Percentiles rank a stretch among this genome's conserved stretches.
These are phyloP conservation scores for Eucalyptus paniculata DNA, from an alignment of 345 rosid genomes.

Conservation along the genomic window DNA sequence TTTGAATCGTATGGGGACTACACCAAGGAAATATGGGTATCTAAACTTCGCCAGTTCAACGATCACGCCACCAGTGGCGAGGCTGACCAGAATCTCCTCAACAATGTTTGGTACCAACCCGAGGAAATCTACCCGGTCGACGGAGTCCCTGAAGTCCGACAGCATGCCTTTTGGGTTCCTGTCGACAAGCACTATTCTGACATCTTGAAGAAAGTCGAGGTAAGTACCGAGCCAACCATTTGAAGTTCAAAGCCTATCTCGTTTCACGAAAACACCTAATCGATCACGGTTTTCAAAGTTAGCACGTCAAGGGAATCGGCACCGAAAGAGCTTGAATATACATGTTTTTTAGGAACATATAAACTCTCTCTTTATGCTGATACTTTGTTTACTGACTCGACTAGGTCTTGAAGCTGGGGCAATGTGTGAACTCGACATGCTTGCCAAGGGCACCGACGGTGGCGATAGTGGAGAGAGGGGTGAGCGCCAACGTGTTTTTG, in stretches of 20 bases:
- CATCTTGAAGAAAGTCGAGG: conserved; percentile 30
- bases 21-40: conserved; percentile 45
- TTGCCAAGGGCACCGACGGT: conserved; percentile 39
- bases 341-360: not conserved
- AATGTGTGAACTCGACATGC: conserved; percentile 53
- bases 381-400: not conserved
- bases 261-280: not conserved
- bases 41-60: conserved; percentile 24
- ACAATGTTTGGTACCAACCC: conserved; percentile 62
- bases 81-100: conserved; percentile 26
- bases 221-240: not conserved
- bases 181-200: conserved; percentile 28
- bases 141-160: conserved; percentile 50
- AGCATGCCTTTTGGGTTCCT: conserved; percentile 54
- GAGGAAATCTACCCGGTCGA: conserved; percentile 52
- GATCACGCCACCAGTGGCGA: not conserved
- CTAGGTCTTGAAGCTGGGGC: conserved; percentile 27
- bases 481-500: conserved; percentile 29
- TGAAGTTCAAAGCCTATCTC: not conserved
- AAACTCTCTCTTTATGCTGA: not conserved
- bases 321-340: not conserved
- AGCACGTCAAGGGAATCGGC: not conserved
- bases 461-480: conserved; percentile 35
- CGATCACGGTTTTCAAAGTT: not conserved
- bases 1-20: conserved; percentile 55